Conservation (phyloP, 2,329 filamentous ascomycete species). For the Clarireedia paspali region DNA sequence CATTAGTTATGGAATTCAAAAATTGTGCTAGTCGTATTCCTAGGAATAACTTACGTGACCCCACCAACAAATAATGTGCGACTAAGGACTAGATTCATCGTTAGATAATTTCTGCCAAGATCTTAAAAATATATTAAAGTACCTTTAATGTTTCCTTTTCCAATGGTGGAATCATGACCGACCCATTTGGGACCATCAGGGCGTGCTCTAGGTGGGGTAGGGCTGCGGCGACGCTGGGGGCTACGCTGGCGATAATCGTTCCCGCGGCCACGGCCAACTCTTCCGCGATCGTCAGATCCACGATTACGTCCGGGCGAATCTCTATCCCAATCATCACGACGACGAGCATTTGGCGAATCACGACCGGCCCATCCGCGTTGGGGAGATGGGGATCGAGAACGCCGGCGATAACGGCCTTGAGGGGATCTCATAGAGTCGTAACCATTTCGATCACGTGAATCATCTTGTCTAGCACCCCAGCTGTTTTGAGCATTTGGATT, state of each 20-base stretch:
- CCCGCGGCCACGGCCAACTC: slow-evolving; percentile 43
- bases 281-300: slow-evolving; percentile 43
- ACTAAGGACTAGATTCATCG: slow-evolving; percentile 58
- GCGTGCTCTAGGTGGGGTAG: slow-evolving; percentile 42
- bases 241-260: slow-evolving; percentile 83
- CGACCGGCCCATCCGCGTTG: slow-evolving; percentile 64
- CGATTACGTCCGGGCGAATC: slow-evolving; percentile 57
- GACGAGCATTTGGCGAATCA: slow-evolving; percentile 40
- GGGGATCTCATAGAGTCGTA: slow-evolving; percentile 53
- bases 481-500: slow-evolving; percentile 32
- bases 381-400: slow-evolving; percentile 74
- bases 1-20: slow-evolving; percentile 21
- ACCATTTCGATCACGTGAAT: slow-evolving; percentile 47
- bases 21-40: neutral
- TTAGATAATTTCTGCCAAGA: slow-evolving; percentile 15
- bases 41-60: slow-evolving; percentile 60
- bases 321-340: slow-evolving; percentile 54
- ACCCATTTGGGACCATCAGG: slow-evolving; percentile 61
- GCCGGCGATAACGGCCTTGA: slow-evolving; percentile 43
- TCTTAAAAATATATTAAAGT: slow-evolving; percentile 8
- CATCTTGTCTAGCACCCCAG: slow-evolving; percentile 31
- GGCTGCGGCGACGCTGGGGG: slow-evolving; percentile 62
- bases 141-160: slow-evolving; percentile 72
- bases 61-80: slow-evolving; percentile 95
- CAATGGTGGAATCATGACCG: slow-evolving; percentile 68